Conservation (phyloP, 192 early-diverging fungal species). For the Coemansia sp. region DNA sequence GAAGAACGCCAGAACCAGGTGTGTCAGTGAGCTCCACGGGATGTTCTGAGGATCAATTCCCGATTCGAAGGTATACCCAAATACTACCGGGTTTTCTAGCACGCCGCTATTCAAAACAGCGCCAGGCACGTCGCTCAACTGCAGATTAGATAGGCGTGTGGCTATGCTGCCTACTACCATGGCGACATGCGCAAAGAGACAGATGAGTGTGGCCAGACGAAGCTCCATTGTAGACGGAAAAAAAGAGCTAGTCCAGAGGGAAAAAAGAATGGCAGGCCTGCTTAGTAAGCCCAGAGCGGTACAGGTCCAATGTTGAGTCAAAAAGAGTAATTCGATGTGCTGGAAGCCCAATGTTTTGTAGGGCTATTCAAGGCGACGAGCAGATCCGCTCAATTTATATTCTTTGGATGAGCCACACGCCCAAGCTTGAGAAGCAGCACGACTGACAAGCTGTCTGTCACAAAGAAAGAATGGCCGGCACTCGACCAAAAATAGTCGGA, state of each 20-base stretch:
- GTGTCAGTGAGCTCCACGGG: slow-evolving; percentile 60
- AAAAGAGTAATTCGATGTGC: not conserved
- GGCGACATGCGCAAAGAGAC: not conserved
- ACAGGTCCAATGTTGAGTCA: not conserved
- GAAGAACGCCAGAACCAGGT: slow-evolving; percentile 66
- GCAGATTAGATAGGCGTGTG: slow-evolving; percentile 11
- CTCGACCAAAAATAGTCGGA: slow-evolving; percentile 3
- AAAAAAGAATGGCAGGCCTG: not conserved
- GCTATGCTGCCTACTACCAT: not conserved
- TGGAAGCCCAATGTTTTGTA: not conserved
- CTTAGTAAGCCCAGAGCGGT: not conserved
- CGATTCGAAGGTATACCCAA: slow-evolving; percentile 49
- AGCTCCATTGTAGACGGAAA: not conserved
- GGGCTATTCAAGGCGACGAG: not conserved
- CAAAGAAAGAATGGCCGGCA: not conserved
- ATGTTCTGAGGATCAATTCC: slow-evolving; percentile 30
- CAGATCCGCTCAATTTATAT: not conserved
- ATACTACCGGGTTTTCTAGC: slow-evolving; percentile 31
- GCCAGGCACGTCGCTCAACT: slow-evolving; percentile 19
- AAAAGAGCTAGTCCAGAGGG: not conserved
- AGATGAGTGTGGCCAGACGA: not conserved
- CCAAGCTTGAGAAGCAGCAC: not conserved
- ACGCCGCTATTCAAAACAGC: slow-evolving; percentile 39
- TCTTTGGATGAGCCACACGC: not conserved
- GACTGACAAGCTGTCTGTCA: not conserved